Evolutionary conservation across 2,329 filamentous ascomycete genomes (phyloP), one percentile per base, ranked within the genome.

Genomic region (Alternaria solani): DNA sequence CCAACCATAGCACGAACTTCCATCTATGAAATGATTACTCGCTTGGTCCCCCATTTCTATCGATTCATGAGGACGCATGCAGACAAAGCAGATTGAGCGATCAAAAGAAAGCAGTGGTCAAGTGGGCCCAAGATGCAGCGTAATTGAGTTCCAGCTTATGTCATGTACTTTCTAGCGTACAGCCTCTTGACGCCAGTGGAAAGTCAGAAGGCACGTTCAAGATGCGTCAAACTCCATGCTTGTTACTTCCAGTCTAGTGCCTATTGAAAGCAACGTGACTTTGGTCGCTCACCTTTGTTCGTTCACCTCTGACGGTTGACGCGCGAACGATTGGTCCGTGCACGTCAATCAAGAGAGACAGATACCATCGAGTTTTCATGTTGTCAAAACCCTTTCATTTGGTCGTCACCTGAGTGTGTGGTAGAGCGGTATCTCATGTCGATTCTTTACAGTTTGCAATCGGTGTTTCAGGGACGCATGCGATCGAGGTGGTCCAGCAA

Each of bases 391-490:
- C 5, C 20, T 5, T 7, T 47, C 34, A 26, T 36, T 9, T n/a
- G 16, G 20, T 11, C n/a, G 5, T 7, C 5, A 11, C 4, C 20
- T 18, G 23, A 34, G 14, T 36, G 14, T 1, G 3, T 6, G 26
- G 20, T 36, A 38, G 30, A 34, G 16, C 16, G 2, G 14, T 36
- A 26, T 14, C 30, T 23, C n/a, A 26, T 7, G 8, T 28, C 3
- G 12, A 18, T 16, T 25, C 34, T 16, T 49, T 11, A 38, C 8
- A 25, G 26, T 12, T 11, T 16, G 14, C 8, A 20, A 11, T 30
- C 14, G 26, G 20, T 26, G 53, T 42, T 60, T 65, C 62, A 69
- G 66, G 66, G 54, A 64, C 64, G 46, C 9, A 23, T 56, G 52
- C 52, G 43, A 49, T 43, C 55, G 51, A 57, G 59, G 18, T 49